Evolutionary conservation across 1,139 yeast species (phyloP).

Genomic region (Yamadazyma atmosphaerica): DNA sequence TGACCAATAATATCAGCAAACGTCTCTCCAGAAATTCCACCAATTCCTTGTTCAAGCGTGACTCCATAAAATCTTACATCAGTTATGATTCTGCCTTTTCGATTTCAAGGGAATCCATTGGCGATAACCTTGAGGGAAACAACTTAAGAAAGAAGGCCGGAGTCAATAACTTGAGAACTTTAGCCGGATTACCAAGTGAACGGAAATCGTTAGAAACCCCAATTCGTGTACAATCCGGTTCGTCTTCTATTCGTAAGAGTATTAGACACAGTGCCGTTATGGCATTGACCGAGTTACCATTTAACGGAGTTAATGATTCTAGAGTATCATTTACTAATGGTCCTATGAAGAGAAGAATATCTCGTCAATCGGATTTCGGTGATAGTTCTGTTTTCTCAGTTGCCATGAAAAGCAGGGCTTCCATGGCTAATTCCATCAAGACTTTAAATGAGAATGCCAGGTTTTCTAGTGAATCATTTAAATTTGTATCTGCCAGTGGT

Average conservation of each 20-base stretch:
- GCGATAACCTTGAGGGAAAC: constrained; percentile 16
- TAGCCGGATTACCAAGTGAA: constrained; percentile 21
- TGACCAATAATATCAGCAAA: constrained; percentile 6
- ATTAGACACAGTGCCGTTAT: constrained; percentile 39
- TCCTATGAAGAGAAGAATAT: constrained; percentile 12
- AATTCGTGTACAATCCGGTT: constrained; percentile 18
- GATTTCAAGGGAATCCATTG: constrained; percentile 26
- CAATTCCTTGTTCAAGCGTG: constrained; percentile 30
- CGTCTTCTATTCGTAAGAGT: constrained; percentile 28
- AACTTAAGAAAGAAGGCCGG: constrained; percentile 40
- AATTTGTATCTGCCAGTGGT: constrained; percentile 2
- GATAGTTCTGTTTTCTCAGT: constrained; percentile 42
- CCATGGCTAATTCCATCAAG: constrained; percentile 19
- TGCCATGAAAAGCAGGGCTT: constrained; percentile 23
- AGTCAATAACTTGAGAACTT: constrained; percentile 33
- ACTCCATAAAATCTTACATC: constrained; percentile 50
- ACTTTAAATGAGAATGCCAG: constrained; percentile 16
- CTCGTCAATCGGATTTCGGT: constrained; percentile 30
- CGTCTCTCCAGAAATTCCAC: constrained; percentile 31
- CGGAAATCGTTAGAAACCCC: constrained; percentile 26
- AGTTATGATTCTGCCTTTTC: constrained; percentile 60
- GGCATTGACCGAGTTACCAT: constrained; percentile 46
- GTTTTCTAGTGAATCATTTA: neutral
- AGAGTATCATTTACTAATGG: constrained; percentile 8
- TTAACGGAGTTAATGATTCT: constrained; percentile 24